These are phyloP conservation scores for Lasiodiplodia hormozganensis DNA, from an alignment of 2,329 filamentous ascomycete genomes.

Conservation along the genomic window DNA sequence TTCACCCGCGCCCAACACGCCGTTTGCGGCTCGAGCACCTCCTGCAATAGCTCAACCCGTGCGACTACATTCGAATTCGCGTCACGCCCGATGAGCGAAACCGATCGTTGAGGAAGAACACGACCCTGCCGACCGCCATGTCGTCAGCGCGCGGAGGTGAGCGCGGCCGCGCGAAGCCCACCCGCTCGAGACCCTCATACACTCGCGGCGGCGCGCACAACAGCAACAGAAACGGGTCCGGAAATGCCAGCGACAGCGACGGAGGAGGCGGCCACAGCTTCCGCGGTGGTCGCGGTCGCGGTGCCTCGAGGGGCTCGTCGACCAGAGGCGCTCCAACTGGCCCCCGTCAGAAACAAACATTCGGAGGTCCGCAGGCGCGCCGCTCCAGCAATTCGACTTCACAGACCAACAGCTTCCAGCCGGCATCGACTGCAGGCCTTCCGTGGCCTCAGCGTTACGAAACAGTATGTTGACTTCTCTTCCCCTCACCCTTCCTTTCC, in stretches of 20 bases:
- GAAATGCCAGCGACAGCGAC: conserved; percentile 24
- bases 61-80: not conserved
- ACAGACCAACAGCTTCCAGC: conserved; percentile 9
- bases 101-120: conserved; percentile 12
- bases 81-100: conserved; percentile 9
- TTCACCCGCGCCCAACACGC: not conserved
- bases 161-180: conserved; percentile 23
- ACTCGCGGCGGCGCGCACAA: conserved; percentile 14
- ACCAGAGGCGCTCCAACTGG: conserved; percentile 19
- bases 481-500: not conserved
- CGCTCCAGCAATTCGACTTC: conserved; percentile 11
- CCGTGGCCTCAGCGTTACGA: conserved; percentile 25
- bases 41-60: not conserved
- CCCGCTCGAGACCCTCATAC: not conserved
- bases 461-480: conserved; percentile 25
- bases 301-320: not conserved
- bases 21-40: conserved; percentile 2
- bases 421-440: conserved; percentile 16
- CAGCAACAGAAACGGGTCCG: not conserved
- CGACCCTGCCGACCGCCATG: conserved; percentile 28
- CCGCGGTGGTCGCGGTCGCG: conserved; percentile 12
- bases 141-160: conserved; percentile 30
- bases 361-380: conserved; percentile 19
- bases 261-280: conserved; percentile 2
- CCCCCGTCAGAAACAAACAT: conserved; percentile 14